These are phyloP conservation scores for Dictyostelium intermedium DNA, from an alignment of 78 protist species.

Conservation along the genomic window DNA sequence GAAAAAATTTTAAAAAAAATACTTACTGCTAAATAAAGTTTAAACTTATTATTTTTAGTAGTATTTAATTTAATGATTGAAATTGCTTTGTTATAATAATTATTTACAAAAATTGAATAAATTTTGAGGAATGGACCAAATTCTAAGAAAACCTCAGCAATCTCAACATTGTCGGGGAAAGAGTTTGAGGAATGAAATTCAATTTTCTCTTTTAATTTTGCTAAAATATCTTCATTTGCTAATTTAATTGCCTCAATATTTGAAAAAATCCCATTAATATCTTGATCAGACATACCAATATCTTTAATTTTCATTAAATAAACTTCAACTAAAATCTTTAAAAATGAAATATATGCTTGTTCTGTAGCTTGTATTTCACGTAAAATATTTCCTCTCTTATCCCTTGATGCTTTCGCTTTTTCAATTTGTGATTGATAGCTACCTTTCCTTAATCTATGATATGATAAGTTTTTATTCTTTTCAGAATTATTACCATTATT, in stretches of 20 bases:
- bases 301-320: conserved; percentile 5
- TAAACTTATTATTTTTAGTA: conserved; percentile 40
- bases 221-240: conserved; percentile 34
- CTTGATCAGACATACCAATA: not conserved
- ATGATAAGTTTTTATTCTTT: conserved; percentile 8
- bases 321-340: conserved; percentile 30
- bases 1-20: not conserved
- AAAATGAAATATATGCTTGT: conserved; percentile 62
- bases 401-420: not conserved
- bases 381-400: conserved; percentile 30
- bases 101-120: conserved; percentile 61
- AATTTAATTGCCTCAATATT: conserved; percentile 55
- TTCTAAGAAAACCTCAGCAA: conserved; percentile 51
- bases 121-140: conserved; percentile 64
- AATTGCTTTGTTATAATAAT: conserved; percentile 56
- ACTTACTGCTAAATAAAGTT: conserved; percentile 43
- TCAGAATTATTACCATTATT: not conserved
- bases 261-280: conserved; percentile 35
- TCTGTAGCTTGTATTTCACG: conserved; percentile 49
- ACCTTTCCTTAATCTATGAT: not conserved
- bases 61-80: conserved; percentile 17
- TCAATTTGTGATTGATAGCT: not conserved
- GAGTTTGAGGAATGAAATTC: not conserved
- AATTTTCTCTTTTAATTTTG: conserved; percentile 17
- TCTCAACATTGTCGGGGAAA: not conserved